Evolutionary conservation across 805 yeast species (phyloP).

Genomic region (Barnettozyma pratensis): DNA sequence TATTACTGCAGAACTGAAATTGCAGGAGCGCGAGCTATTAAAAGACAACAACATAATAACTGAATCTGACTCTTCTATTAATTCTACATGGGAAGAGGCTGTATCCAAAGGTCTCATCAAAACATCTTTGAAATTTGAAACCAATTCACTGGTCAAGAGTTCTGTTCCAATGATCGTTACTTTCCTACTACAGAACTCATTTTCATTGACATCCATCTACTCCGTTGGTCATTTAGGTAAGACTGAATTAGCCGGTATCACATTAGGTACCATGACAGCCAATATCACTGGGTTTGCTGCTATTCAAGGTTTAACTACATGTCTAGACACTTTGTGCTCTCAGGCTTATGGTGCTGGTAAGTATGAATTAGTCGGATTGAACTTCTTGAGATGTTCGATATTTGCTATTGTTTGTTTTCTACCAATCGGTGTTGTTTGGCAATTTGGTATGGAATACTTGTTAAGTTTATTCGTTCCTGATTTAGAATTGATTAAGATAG

Average conservation of each 20-base stretch:
- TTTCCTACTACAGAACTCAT: slow-evolving; percentile 23
- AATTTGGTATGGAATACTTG: slow-evolving; percentile 13
- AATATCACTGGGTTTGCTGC: slow-evolving; percentile 70
- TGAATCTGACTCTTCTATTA: slow-evolving; percentile 12
- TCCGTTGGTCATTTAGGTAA: slow-evolving; percentile 78
- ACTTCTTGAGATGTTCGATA: slow-evolving; percentile 62
- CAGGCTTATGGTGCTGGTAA: slow-evolving; percentile 86
- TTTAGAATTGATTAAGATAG: slow-evolving; percentile 27
- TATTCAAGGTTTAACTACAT: slow-evolving; percentile 78
- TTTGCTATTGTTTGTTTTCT: slow-evolving; percentile 24
- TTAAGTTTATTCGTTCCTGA: slow-evolving; percentile 21
- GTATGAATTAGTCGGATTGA: slow-evolving; percentile 63
- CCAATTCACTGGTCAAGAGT: slow-evolving; percentile 13
- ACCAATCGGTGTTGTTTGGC: slow-evolving; percentile 23
- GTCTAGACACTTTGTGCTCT: slow-evolving; percentile 77
- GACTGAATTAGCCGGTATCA: slow-evolving; percentile 74
- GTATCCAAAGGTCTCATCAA: slow-evolving; percentile 20
- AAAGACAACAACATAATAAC: slow-evolving; percentile 17
- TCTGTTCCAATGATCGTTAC: slow-evolving; percentile 24
- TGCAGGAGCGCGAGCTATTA: slow-evolving; percentile 21
- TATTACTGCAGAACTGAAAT: slow-evolving; percentile 10
- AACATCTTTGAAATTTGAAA: slow-evolving; percentile 18
- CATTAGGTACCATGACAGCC: slow-evolving; percentile 80
- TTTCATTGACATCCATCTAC: slow-evolving; percentile 24
- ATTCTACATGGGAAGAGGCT: slow-evolving; percentile 23